Evolutionary conservation across 75 land plant species (phyloP), one percentile per base, ranked within the genome.

Genomic region (Pinus taeda): DNA sequence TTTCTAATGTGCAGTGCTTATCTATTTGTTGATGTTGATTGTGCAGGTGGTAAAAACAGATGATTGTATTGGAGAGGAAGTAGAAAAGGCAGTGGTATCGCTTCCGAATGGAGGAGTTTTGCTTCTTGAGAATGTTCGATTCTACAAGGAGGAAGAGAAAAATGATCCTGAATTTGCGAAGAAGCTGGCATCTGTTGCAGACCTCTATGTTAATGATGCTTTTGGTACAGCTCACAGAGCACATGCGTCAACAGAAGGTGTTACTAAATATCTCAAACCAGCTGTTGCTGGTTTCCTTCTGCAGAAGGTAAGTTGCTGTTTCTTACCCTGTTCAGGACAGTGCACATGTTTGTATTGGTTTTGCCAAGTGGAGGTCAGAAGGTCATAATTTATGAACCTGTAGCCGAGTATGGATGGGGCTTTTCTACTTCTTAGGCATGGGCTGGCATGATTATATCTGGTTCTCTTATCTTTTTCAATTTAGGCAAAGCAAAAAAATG

Each of bases 181-280:
- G 90, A 89, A 95, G 79, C 78, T 95, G 4, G 93, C 98, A 57
- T 76, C 95, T 33, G 84, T 93, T 81, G 93, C 95, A 71, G 98
- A 95, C 69, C 81, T 92, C 3, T 95, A 92, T 85, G 97, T 94
- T 17, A 94, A 94, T 79, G 97, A 94, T 84, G 97, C 97, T 18
- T 94, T 94, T 83, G 96, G 96, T 15, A 92, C 97, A 70, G 97
- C 97, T 14, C 97, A 94, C 76, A 86, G 97, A 67, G 97, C 97
- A 20, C 97, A 94, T 80, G 95, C 97, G 1, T 92, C 95, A 12
- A 94, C 97, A 0, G 97, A 93, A 75, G 98, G 98, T 7, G 95
- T 93, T 22, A 85, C 98, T 20, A 93, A 93, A 74, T 91, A 78
- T 78, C 85, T 95, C 70, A 82, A 82, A 57, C 93, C 89, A 45